A percentile compares a stretch with the other conserved stretches of the same genome.
Conservation (phyloP, 192 early-diverging fungal genomes). For the Backusella liffmaniae region DNA sequence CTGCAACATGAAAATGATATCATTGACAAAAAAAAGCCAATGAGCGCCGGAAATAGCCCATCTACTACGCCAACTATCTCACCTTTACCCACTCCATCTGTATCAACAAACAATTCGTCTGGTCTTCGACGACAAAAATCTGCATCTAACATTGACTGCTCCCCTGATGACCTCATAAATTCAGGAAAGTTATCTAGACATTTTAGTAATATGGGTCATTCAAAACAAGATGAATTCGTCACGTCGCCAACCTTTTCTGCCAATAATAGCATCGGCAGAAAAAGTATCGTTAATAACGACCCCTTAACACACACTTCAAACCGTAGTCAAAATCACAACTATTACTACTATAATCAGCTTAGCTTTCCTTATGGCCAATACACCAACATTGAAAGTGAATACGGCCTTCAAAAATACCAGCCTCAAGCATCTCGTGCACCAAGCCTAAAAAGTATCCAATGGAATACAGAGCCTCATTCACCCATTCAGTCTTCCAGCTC, state of each 20-base stretch:
- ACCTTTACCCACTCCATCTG: slow-evolving; percentile 10
- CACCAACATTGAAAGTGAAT: background rate
- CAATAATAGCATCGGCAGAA: background rate
- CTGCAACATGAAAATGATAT: slow-evolving; percentile 7
- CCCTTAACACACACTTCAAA: background rate
- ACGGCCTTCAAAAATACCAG: background rate
- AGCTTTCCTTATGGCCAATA: slow-evolving; percentile 5
- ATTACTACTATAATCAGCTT: background rate
- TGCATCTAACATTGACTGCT: background rate
- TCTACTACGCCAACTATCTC: background rate
- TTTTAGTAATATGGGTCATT: slow-evolving; percentile 10
- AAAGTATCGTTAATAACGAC: background rate
- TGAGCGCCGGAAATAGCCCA: slow-evolving; percentile 4
- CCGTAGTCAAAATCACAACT: background rate
- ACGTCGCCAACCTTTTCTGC: background rate
- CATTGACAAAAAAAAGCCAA: slow-evolving; percentile 1
- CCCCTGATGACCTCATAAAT: background rate
- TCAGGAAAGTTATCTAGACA: background rate
- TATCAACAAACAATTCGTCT: background rate
- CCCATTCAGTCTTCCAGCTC: background rate
- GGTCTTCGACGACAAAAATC: slow-evolving; percentile 7
- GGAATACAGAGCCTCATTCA: background rate
- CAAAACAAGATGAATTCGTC: background rate
- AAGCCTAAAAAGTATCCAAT: slow-evolving; percentile 9
- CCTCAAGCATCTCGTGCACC: background rate